A percentile compares a stretch with the other conserved stretches of the same genome.
Conservation (phyloP, 2,329 filamentous ascomycete genomes). For the Ceratocystiopsis brevicomis region DNA sequence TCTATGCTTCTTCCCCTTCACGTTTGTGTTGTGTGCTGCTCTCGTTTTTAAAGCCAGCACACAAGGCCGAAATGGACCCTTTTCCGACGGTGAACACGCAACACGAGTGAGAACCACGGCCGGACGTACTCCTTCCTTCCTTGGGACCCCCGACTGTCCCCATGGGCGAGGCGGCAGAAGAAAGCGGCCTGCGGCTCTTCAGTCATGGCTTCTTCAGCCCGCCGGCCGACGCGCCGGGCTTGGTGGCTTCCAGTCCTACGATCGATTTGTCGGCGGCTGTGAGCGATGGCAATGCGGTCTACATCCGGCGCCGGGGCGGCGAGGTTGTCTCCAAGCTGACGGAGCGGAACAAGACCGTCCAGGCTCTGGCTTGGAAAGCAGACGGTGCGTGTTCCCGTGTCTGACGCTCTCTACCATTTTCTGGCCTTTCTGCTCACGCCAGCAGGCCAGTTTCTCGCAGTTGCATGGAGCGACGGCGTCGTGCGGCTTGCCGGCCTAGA, state of each 20-base stretch:
- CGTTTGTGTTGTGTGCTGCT: no score
- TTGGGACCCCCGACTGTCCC: no score
- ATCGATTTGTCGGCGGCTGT: conserved; percentile 70
- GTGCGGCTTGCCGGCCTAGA: conserved; percentile 63
- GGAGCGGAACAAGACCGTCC: conserved; percentile 22
- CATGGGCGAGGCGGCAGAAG: conserved; percentile 1
- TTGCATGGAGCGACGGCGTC: conserved; percentile 66
- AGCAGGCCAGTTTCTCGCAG: conserved; percentile 54
- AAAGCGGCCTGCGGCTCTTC: conserved; percentile 21
- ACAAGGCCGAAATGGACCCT: no score
- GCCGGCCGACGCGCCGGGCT: conserved; percentile 31
- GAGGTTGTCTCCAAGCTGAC: conserved; percentile 39
- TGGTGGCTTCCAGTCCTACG: conserved; percentile 60
- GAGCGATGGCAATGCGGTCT: conserved; percentile 41
- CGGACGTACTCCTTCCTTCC: no score
- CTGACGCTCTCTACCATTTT: background rate
- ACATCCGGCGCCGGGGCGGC: conserved; percentile 61
- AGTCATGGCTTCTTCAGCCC: conserved; percentile 37
- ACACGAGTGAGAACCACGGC: no score
- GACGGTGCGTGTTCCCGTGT: conserved; percentile 32
- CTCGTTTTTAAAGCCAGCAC: no score
- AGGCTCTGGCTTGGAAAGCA: conserved; percentile 43
- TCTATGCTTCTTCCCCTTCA: background rate
- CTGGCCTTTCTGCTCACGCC: conserved; percentile 9
- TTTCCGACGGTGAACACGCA: no score